phyloP scores from a whole-genome alignment of 1,284 basidiomycete genomes.

The Cystobasidium sp. region DNA sequence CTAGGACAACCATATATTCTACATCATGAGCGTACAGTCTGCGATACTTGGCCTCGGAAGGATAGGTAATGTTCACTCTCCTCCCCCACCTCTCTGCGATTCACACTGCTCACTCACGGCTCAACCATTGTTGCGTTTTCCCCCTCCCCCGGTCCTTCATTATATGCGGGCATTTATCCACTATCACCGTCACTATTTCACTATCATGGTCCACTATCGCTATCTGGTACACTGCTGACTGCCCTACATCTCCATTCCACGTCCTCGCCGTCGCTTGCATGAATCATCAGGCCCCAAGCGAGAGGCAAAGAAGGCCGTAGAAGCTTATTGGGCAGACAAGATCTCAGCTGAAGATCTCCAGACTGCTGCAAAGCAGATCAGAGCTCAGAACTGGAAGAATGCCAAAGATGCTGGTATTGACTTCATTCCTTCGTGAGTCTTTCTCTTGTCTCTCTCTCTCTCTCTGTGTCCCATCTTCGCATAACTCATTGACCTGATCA shows the following conservation, averaged over 20 bases:
- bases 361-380: conserved; percentile 84
- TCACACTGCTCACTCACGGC: no score
- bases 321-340: conserved; percentile 95
- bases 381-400: conserved; percentile 85
- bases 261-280: no score
- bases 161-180: not conserved
- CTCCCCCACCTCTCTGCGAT: not conserved
- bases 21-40: not conserved
- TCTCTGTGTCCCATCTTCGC: no score
- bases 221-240: not conserved
- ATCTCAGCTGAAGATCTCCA: conserved; percentile 85
- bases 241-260: not conserved
- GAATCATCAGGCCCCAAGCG: conserved; percentile 73
- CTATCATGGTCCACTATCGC: not conserved
- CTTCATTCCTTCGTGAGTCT: conserved; percentile 81
- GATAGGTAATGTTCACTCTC: not conserved
- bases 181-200: not conserved
- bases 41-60: not conserved
- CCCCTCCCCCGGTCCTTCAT: not conserved
- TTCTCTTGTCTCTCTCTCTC: not conserved
- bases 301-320: conserved; percentile 98
- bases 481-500: no score
- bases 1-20: not conserved
- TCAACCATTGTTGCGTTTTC: conserved; percentile 30
- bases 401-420: conserved; percentile 90